Conservation (phyloP, 139 green algal genomes). For the Eudorina sp. region DNA sequence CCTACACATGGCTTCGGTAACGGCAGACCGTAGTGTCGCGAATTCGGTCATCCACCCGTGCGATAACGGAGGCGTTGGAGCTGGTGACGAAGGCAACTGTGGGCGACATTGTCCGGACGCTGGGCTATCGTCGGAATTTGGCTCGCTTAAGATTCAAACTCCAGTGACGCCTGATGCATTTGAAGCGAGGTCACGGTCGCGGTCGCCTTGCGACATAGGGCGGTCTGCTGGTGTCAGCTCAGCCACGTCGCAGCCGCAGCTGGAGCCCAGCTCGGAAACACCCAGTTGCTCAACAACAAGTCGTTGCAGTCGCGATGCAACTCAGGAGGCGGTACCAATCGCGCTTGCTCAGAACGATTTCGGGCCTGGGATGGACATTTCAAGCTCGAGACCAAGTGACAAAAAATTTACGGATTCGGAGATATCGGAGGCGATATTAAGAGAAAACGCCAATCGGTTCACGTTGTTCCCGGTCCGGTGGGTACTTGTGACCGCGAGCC, state of each 20-base stretch:
- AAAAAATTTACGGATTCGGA: background rate
- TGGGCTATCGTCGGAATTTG: too few relatives aligned
- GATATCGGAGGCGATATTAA: conserved; percentile 73
- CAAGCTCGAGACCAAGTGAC: background rate
- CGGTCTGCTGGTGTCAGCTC: background rate
- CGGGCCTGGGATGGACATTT: background rate
- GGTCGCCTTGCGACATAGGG: background rate
- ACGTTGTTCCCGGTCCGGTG: conserved; percentile 89
- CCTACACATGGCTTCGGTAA: background rate
- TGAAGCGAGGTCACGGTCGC: background rate
- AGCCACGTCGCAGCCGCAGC: background rate
- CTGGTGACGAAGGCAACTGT: background rate
- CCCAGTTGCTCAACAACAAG: background rate
- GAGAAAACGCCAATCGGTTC: conserved; percentile 80
- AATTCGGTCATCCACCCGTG: background rate
- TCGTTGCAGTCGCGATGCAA: too few relatives aligned
- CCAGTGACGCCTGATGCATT: background rate
- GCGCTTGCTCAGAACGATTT: too few relatives aligned
- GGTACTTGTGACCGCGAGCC: background rate
- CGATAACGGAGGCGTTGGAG: too few relatives aligned
- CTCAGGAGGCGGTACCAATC: too few relatives aligned
- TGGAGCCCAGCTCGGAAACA: background rate
- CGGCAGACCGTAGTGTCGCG: background rate
- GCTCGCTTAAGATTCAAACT: too few relatives aligned
- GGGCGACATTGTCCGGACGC: background rate